Evolutionary conservation across 768 basidiomycete species (phyloP), one percentile per base, ranked within the genome.

Genomic region (Tulasnella sp.): DNA sequence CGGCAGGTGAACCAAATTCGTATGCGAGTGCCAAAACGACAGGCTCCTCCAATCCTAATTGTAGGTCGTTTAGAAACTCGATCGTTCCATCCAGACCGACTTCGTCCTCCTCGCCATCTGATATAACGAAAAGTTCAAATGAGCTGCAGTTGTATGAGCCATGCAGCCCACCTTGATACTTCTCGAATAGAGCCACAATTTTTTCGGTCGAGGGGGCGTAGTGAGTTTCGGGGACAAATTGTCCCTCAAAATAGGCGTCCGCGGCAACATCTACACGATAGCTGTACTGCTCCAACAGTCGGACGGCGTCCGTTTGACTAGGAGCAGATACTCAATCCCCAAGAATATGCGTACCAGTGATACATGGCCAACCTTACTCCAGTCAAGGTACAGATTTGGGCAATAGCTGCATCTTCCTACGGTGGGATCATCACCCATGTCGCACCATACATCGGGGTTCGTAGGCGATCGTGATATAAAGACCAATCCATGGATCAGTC

Each of bases 31-130:
- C 91, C 64, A 97, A 89, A 76, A 97, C 87, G 11, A 95, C 94
- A 34, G 94, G 92, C 83, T 96, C 94, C 82, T 95, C 94, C 0
- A 92, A 93, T 83, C 94, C 87, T 22, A 94, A 91, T 1, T 84
- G 86, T 1, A 95, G 87, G 83, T 94, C 94, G 82, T 90, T 87
- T 81, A 95, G 95, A 72, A 96, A 86, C 84, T 87, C 88, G 85
- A 96, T 91, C 28, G 96, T 96, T 0, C 95, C 96, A 80, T 96
- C 92, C 40, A 95, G 89, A 4, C 88, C 87, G 82, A 96, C 95
- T 78, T 69, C 64, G 12, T 91, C 89, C 6, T 80, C 75, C 11
- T 9, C 22, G 34, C 3, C 79, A 28, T 91, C 90, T 9, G 48
- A 3, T n/a, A 22, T n/a, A 46, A 44, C n/a, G 22, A n/a, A 42